Base-by-base conservation (phyloP, 352 stramenopile genomes). In the Globisporangium barbulae region DNA sequence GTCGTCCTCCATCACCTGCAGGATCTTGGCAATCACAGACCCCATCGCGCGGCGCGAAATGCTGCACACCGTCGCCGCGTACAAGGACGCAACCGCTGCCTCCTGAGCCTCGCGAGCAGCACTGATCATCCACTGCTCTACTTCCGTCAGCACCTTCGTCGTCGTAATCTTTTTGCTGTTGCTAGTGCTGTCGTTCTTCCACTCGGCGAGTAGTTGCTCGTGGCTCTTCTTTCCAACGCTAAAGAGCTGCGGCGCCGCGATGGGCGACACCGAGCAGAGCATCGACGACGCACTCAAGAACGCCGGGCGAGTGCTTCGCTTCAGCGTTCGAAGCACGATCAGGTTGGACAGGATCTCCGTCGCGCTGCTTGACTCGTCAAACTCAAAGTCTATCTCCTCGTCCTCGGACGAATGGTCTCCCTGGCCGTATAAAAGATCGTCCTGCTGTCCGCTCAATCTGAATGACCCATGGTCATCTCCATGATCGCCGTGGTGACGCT, bases 1-100 rank as follows among this genome's bases (percentile, higher is more conserved):
- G 54, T 96, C 85, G 37, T 93, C 83, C 71, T 96, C 85, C 37
- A 96, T 73, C 50, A 91, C 79, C 54, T 93, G 83, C 12, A 94
- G 61, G 19, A 90, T 85, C 61, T 91, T 90, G 1, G 85, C 81
- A 44, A 96, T 86, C 25, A 94, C 88, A 9, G 88, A 90, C 2
- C 82, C 85, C 83, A 94, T 91, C 0, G 85, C 76, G 9, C 81
- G 83, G 21, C 79, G 74, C 22, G 84, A 93, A 35, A 93, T 91
- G 57, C 78, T 93, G 65, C 82, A 92, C 25, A 96, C 79, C 9
- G 80, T 94, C 0, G 85, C 74, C 21, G 84, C 85, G 63, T 94
- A 94, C 50, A 96, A 65, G n/a, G 85, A 90, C 2, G 88, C 88
- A 21, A 91, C 68, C 1, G 79, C 76, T 10, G 83, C 71, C 44